Conservation (phyloP, 768 basidiomycete genomes). For the Mycena latifolia region DNA sequence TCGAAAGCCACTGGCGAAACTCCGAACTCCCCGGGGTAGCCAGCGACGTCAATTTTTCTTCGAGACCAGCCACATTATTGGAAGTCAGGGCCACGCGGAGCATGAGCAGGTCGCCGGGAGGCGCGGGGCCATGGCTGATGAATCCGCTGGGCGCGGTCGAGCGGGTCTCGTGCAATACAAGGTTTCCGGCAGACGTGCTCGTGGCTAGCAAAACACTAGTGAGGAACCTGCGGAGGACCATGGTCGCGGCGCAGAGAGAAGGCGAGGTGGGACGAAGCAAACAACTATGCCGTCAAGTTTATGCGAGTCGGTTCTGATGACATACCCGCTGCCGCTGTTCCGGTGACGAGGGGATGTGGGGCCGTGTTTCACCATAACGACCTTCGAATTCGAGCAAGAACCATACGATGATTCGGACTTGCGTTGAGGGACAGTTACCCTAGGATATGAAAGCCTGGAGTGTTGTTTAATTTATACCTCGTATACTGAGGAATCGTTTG, state of each 20-base stretch:
- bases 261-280: too few relatives aligned
- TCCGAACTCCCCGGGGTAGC: conserved; percentile 16
- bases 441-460: too few relatives aligned
- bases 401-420: too few relatives aligned
- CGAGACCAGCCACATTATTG: conserved; percentile 13
- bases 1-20: conserved; percentile 21
- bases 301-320: too few relatives aligned
- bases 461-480: too few relatives aligned
- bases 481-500: too few relatives aligned
- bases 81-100: conserved; percentile 18
- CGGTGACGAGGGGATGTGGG: too few relatives aligned
- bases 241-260: not conserved
- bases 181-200: not conserved
- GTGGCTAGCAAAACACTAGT: not conserved
- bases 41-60: conserved; percentile 9
- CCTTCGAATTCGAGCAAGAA: too few relatives aligned
- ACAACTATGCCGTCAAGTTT: too few relatives aligned
- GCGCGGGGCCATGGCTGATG: conserved; percentile 9
- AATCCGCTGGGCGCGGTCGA: conserved; percentile 6
- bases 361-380: too few relatives aligned
- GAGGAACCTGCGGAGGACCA: conserved; percentile 4
- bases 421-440: too few relatives aligned
- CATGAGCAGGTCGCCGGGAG: not conserved
- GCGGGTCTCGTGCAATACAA: conserved; percentile 18
- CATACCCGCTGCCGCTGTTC: too few relatives aligned